phyloP scores from a whole-genome alignment of 2,329 filamentous ascomycete species.

The Aureobasidium sp. region DNA sequence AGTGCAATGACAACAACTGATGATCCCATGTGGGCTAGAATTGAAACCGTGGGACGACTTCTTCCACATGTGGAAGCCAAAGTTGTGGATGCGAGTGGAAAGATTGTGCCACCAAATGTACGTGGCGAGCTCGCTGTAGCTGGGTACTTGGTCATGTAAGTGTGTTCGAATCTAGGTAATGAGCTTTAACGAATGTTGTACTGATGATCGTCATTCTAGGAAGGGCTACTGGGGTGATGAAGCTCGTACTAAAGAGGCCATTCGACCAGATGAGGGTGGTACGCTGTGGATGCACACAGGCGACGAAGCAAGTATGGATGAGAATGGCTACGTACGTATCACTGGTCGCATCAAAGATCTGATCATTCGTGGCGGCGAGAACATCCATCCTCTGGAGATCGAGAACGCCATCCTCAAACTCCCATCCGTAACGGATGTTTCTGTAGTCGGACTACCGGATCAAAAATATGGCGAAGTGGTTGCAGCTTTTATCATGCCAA shows the following conservation, averaged over 20 bases:
- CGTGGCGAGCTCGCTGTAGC: slow-evolving; percentile 73
- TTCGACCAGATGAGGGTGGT: slow-evolving; percentile 48
- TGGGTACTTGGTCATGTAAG: slow-evolving; percentile 74
- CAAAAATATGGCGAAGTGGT: slow-evolving; percentile 79
- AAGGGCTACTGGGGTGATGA: slow-evolving; percentile 80
- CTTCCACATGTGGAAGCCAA: slow-evolving; percentile 76
- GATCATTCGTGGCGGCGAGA: slow-evolving; percentile 91
- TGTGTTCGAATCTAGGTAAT: not conserved
- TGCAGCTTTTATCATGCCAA: slow-evolving; percentile 66
- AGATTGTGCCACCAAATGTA: slow-evolving; percentile 54
- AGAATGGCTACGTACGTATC: slow-evolving; percentile 75
- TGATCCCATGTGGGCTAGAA: slow-evolving; percentile 65
- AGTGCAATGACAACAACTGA: slow-evolving; percentile 69
- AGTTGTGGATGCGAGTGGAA: slow-evolving; percentile 59
- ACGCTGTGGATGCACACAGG: slow-evolving; percentile 83
- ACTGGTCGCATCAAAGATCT: slow-evolving; percentile 91
- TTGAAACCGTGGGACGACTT: slow-evolving; percentile 66
- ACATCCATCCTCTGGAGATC: slow-evolving; percentile 88
- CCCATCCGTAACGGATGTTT: slow-evolving; percentile 36
- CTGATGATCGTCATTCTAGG: not conserved
- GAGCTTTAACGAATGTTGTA: not conserved
- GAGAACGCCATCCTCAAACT: slow-evolving; percentile 50
- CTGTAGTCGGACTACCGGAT: slow-evolving; percentile 77
- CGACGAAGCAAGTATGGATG: slow-evolving; percentile 82
- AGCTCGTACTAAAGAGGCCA: slow-evolving; percentile 58